Evolutionary conservation across 2,329 filamentous ascomycete species (phyloP), one percentile per base, ranked within the genome.

Genomic region (Exophiala sideris): DNA sequence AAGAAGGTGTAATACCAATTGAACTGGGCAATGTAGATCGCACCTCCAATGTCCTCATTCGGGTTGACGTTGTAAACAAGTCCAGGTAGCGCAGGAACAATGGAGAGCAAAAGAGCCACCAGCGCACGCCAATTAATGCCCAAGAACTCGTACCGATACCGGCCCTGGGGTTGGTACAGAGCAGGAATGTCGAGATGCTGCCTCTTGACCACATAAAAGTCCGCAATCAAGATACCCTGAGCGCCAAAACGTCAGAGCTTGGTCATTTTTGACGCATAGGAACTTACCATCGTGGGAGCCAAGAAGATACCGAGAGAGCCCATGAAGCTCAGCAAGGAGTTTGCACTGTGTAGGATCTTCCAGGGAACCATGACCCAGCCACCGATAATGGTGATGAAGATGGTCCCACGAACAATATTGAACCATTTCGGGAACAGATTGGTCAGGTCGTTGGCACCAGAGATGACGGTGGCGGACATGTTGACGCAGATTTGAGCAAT

Each of bases 1-100:
- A 77, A 70, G 58, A 87, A 85, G 0, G 83, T 84, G 41, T 84
- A 74, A 18, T 87, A 65, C 79, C 83, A 87, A 12, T 84, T 83
- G 64, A 87, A 84, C 20, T 79, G 75, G 64, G 85, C 86, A 3
- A 85, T 70, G 59, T 79, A 77, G 35, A 71, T 67, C 0, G 74
- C 69, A 0, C 84, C 84, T 0, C 71, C 70, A 0, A 55, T 55
- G 62, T 69, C 35, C 24, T 44, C 40, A 16, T 52, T 39, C 3
- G 34, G 18, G 52, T 67, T 68, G 50, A 73, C 66, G 1, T 61
- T 67, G 34, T 50, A 38, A 1, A 62, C 68, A n/a, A 86, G 71
- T 0, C 81, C 83, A 0, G 82, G 83, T 1, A 86, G 62, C 41
- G 77, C 79, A 0, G 83, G 82, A 1, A 70, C 76, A 0, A 85